Evolutionary conservation across 1,139 yeast genomes (phyloP), one percentile per base, ranked within the genome.

Genomic region (Scheffersomyces stambukii): DNA sequence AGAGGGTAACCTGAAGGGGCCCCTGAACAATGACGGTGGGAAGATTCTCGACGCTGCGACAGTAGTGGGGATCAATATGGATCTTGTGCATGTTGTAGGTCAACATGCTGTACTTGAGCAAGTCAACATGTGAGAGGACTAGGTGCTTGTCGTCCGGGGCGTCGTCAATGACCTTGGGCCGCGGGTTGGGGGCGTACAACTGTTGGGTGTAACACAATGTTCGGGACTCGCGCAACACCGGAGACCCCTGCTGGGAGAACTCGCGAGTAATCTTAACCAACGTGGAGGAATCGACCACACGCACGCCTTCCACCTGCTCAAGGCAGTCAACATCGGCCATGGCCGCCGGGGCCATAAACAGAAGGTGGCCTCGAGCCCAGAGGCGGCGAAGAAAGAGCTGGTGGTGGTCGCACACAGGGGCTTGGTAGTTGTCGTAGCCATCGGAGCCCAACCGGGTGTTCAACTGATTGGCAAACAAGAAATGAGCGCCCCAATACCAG

Each of bases 371-470:
- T 21, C 79, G 77, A 0, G 74, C 78, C 96, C 96, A 89, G 77
- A 89, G 71, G 19, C 96, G 60, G 36, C 93, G 60, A 15, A 57
- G 57, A 47, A 63, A 85, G 5, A 56, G 45, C 25, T 47, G 60
- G 3, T 44, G 31, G 12, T 34, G 37, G 5, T 36, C 35, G 23
- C 38, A 44, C 1, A 35, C 24, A 1, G 96, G 96, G 1, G 91
- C 78, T 50, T 84, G 95, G 43, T 80, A 76, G 33, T 78, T 67
- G 42, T 84, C 95, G 53, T 85, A 89, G 0, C 96, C 96, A 52
- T 89, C 97, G 2, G 46, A 27, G 1, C 82, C 79, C 15, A 85
- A 48, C 3, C 52, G 52, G 1, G 40, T 30, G 40, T 77, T 86
- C 15, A 57, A 50, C 23, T 71, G 76, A 20, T 66, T 57, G 52